phyloP scores from a whole-genome alignment of 2,329 filamentous ascomycete genomes.

The Daldinia sp. region DNA sequence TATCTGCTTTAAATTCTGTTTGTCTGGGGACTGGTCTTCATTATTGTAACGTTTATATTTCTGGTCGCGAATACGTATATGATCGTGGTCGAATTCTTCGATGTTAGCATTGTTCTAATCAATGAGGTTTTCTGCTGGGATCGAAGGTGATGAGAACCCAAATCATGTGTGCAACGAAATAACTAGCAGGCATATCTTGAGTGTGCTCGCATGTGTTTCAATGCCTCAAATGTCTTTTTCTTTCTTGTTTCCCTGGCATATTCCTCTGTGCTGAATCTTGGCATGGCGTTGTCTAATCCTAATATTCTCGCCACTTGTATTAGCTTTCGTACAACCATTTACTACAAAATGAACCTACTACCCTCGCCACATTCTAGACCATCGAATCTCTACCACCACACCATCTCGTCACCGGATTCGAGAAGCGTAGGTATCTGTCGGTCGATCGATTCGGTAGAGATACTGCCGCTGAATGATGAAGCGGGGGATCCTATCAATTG shows the following conservation, averaged over 20 bases:
- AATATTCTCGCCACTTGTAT: background rate
- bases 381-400: background rate
- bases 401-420: background rate
- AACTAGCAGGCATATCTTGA: background rate
- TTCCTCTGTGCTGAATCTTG: too few species aligned
- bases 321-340: background rate
- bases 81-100: background rate
- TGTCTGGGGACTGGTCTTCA: background rate
- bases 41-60: background rate
- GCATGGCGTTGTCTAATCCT: too few species aligned
- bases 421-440: background rate
- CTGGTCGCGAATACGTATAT: background rate
- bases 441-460: background rate
- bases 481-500: background rate
- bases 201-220: background rate
- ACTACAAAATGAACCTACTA: background rate
- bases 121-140: background rate
- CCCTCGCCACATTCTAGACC: background rate
- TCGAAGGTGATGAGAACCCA: background rate
- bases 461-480: background rate
- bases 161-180: background rate
- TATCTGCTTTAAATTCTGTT: background rate
- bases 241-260: too few species aligned
- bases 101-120: background rate
- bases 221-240: background rate